Conservation (phyloP, 768 basidiomycete species). For the Royoungia palumana region DNA sequence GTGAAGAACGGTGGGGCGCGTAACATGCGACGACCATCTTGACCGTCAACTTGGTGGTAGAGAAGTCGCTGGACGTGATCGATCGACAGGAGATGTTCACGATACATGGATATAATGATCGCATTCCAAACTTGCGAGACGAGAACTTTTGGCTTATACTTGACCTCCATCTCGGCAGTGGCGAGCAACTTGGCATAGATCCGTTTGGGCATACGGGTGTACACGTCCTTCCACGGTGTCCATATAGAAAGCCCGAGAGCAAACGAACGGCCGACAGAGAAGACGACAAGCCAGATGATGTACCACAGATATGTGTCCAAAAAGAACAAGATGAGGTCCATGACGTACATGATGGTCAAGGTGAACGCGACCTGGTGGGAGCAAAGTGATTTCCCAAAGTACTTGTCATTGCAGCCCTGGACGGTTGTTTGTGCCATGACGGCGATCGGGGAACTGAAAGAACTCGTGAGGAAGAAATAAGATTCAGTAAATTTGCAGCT, state of each 20-base stretch:
- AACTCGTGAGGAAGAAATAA: constrained; percentile 96
- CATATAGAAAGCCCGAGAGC: constrained; percentile 93
- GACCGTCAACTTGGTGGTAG: constrained; percentile 93
- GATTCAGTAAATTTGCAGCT: constrained; percentile 96
- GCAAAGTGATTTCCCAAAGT: constrained; percentile 80
- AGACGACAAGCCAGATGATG: constrained; percentile 97
- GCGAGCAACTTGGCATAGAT: constrained; percentile 97
- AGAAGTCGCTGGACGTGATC: constrained; percentile 96
- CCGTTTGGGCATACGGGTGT: constrained; percentile 91
- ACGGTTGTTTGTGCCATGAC: constrained; percentile 97
- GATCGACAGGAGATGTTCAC: constrained; percentile 95
- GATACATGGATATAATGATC: constrained; percentile 99
- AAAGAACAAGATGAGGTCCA: constrained; percentile 98
- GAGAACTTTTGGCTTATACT: constrained; percentile 99
- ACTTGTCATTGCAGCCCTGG: constrained; percentile 81
- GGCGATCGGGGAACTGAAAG: constrained; percentile 93
- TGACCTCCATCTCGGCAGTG: constrained; percentile 97
- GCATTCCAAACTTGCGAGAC: constrained; percentile 99
- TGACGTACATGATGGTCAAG: constrained; percentile 96
- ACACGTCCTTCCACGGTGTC: constrained; percentile 99
- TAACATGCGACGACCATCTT: constrained; percentile 85
- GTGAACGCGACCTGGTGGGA: constrained; percentile 92
- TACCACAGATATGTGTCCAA: constrained; percentile 99
- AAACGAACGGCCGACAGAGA: constrained; percentile 89
- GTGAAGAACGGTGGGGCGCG: constrained; percentile 99